Evolutionary conservation across 768 basidiomycete genomes (phyloP), one percentile per base, ranked within the genome.

Genomic region (Leccinum rimulosum): DNA sequence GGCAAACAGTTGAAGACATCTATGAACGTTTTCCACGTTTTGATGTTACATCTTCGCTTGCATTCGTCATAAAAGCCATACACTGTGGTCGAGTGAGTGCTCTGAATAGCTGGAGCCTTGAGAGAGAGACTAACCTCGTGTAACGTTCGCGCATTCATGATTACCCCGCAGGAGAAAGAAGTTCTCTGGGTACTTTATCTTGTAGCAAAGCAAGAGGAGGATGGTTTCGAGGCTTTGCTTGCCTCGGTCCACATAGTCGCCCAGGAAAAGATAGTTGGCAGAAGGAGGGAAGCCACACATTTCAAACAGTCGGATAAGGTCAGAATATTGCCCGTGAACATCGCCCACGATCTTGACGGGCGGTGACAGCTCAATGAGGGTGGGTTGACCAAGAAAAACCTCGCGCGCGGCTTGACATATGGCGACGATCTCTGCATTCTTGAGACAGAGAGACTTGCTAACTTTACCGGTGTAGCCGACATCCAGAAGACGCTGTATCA

Each of bases 31-130:
- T 96, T 98, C 97, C 97, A 99, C 28, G 93, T 95, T 80, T 98
- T 99, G 82, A 98, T 94, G 74, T 96, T 98, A 82, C 95, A 97
- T 64, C 97, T 86, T 71, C 97, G 88, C 78, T 99, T 99, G 82
- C 97, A 99, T 77, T 99, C 97, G 77, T 98, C 97, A 75, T 99
- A 99, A 78, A 99, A 99, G 28, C 97, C 97, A 69, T 99, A 99
- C 22, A 98, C 97, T 98, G 35, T 19, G 51, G 6, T 30, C 61
- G 36, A 19, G 55, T 71, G 33, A 74, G 64, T 36, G 50, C 19
- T 38, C n/a, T 27, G 48, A 62, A 48, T 55, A 19, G 63, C 69
- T 33, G 62, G 52, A 40, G 63, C 11, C 3, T 33, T 5, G 57
- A 25, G 49, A 57, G 57, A 25, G 49, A 57, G 30, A 60, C 89